phyloP scores from a whole-genome alignment of 768 basidiomycete species.

The Boletus reticuloceps region DNA sequence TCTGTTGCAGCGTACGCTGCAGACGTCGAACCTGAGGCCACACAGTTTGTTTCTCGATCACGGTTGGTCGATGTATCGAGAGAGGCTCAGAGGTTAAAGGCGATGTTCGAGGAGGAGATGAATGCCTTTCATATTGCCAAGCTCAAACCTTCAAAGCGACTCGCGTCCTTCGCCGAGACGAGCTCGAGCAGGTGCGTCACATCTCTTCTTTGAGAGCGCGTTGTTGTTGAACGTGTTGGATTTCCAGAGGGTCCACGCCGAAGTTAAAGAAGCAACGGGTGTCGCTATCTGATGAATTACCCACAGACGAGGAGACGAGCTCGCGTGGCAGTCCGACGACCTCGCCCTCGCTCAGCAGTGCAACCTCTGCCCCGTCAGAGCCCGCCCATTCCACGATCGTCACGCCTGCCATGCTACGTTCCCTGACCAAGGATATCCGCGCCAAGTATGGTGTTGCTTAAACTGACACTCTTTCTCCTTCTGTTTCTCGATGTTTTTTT shows the following conservation, averaged over 20 bases:
- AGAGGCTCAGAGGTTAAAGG: constrained; percentile 31
- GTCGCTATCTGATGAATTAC: constrained; percentile 34
- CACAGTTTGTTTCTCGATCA: constrained; percentile 14
- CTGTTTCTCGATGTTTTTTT: constrained; percentile 6
- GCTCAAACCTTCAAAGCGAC: constrained; percentile 46
- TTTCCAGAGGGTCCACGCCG: constrained; percentile 24
- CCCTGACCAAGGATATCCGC: constrained; percentile 30
- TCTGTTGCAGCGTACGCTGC: constrained; percentile 25
- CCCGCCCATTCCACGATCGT: constrained; percentile 37
- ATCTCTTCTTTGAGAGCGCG: neutral
- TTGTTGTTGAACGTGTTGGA: neutral
- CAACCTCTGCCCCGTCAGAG: constrained; percentile 40
- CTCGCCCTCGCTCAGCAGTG: constrained; percentile 48
- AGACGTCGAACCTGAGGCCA: constrained; percentile 5
- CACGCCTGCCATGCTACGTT: constrained; percentile 64
- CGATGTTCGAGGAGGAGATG: constrained; percentile 38
- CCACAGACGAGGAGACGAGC: constrained; percentile 31
- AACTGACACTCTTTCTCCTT: neutral
- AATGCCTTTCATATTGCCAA: constrained; percentile 38
- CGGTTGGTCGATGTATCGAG: constrained; percentile 29
- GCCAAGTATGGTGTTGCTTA: constrained; percentile 27
- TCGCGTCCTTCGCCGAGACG: constrained; percentile 41
- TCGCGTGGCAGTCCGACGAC: constrained; percentile 8
- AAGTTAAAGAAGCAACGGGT: constrained; percentile 44
- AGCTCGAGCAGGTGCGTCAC: constrained; percentile 39